phyloP scores from a whole-genome alignment of 164 flowering plant genomes.

The Magnolia officinalis region DNA sequence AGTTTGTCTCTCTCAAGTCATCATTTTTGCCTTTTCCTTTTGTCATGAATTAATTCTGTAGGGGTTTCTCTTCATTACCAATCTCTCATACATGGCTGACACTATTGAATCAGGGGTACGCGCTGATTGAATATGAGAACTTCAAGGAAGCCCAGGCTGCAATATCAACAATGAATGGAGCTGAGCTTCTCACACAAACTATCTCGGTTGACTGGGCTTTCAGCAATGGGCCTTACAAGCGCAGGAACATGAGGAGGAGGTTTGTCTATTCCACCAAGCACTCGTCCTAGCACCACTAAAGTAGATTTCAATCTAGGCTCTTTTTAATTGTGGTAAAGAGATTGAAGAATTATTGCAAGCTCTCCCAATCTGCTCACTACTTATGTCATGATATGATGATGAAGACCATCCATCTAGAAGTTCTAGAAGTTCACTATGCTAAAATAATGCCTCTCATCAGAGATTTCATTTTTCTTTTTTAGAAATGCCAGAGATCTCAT shows the following conservation, averaged over 20 bases:
- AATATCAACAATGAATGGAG: conserved; percentile 39
- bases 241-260: conserved; percentile 44
- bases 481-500: too few species aligned
- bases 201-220: conserved; percentile 57
- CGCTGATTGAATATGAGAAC: conserved; percentile 44
- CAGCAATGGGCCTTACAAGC: conserved; percentile 50
- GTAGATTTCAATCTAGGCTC: neutral
- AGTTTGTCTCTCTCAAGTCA: too few species aligned
- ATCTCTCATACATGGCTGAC: neutral
- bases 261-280: conserved; percentile 7
- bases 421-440: too few species aligned
- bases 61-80: neutral
- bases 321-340: neutral
- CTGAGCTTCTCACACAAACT: conserved; percentile 35
- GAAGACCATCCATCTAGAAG: neutral
- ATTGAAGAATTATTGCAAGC: neutral
- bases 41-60: neutral
- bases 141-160: conserved; percentile 51
- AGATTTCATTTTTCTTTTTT: too few species aligned
- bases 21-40: too few species aligned
- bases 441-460: too few species aligned
- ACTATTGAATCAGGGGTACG: conserved; percentile 38
- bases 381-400: neutral
- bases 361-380: neutral
- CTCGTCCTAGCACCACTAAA: neutral